Base-by-base conservation (phyloP, 2,329 filamentous ascomycete genomes). In the Sordariomycetes sp. region DNA sequence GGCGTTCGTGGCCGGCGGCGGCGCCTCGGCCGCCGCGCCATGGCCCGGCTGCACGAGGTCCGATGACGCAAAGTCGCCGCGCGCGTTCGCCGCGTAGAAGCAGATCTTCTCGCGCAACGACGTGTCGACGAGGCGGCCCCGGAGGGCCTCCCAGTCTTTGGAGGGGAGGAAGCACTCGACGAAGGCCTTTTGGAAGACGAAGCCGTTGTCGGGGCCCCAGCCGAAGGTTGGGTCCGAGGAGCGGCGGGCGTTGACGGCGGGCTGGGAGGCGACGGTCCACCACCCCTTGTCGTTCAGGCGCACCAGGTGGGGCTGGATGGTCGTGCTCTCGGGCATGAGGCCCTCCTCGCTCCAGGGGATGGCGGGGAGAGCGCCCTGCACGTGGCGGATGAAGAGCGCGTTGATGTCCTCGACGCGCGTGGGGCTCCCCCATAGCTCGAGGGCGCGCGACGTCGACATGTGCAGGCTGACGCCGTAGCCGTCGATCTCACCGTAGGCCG, bases 151-250 rank as follows among this genome's bases (percentile, higher is more conserved):
- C 86, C 91, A 97, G 69, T 93, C 89, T 0, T 79, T 71, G 0
- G 78, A 74, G 0, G 92, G 86, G 59, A 96, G 75, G 78, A 99
- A 99, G 74, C 97, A 90, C 71, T 99, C 94, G 56, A 99, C 91
- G 71, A 99, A 99, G 0, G 93, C 88, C 73, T 97, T 99, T 68
- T 99, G 94, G 76, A 97, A 99, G 54, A 97, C 91, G 70, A 96
- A 97, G 20, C 94, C 94, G 65, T 92, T 86, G 55, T 81, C 82
- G 0, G 94, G 94, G 1, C 94, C 94, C 94, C 94, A 99, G 62
- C 94, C 94, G 66, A 96, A 96, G 22, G 89, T 82, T 3, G 80
- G 74, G 69, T 99, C 84, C 54, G 80, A 83, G 32, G 89, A 95
- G 40, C 81, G 81, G 22, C 92, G 74, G 50, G 92, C 91, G 68